Base-by-base conservation (phyloP, 106 monocot genomes). In the Platanthera guangdongensis region DNA sequence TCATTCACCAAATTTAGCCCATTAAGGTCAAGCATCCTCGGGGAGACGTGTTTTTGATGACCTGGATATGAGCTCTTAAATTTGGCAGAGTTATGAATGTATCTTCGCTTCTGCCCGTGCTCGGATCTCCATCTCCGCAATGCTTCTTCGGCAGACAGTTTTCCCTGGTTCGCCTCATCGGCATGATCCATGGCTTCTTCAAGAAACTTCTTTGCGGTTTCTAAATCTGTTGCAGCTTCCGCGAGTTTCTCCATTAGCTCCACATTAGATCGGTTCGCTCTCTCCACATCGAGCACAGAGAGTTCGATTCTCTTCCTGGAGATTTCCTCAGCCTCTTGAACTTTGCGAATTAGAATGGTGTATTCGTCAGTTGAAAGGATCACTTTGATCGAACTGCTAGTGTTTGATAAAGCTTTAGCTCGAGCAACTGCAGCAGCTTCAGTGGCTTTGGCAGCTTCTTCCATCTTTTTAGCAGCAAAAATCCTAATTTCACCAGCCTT, bases 391-490 rank as follows among this genome's bases (percentile, higher is more conserved):
- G 78, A 79, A 46, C 25, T 87, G 18, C 82, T 87, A 22, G 83
- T 49, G 69, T 77, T 78, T 28, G 75, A 77, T n/a, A 86, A 52
- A 74, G 78, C 83, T 82, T 89, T 86, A 46, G 84, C 81, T 76
- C 90, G 82, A 73, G 85, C 84, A 75, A 90, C 70, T n/a, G 90
- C 85, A 54, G 80, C 62, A 12, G 84, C 73, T 82, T 92, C 87
- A 47, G 87, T 78, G 71, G 92, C 88, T 87, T 79, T 88, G 64
- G 92, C 90, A 5, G 92, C 85, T 75, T 89, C 86, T 89, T 93
- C 90, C 85, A 92, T 83, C 78, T 91, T 95, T 77, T 82, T 88
- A 8, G 92, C 90, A 62, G 92, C 95, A 75, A 82, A 65, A 54
- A 59, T 84, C 67, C 86, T 81, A 22, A 85, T 80, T 63, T 96